Evolutionary conservation across 2,329 filamentous ascomycete species (phyloP).

Genomic region (Allantophomopsis cytisporea): DNA sequence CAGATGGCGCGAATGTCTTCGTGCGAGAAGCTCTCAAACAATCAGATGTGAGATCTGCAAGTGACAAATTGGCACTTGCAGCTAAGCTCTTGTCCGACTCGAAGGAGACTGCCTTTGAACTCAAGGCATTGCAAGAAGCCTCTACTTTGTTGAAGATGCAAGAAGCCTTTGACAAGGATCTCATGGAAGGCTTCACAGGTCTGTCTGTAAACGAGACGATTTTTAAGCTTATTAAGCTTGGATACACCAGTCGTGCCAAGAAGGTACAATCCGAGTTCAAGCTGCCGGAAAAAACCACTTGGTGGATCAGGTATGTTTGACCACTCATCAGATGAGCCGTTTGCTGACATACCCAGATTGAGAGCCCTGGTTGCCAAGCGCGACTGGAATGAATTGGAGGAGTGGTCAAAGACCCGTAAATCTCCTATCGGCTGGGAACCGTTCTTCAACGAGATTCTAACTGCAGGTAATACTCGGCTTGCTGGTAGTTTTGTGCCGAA

Average conservation of each 20-base stretch:
- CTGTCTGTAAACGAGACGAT: constrained; percentile 85
- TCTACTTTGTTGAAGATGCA: constrained; percentile 72
- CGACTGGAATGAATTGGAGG: constrained; percentile 87
- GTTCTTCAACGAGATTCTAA: constrained; percentile 80
- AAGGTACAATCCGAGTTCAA: constrained; percentile 90
- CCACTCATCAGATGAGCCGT: not conserved
- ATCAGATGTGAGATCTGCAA: constrained; percentile 51
- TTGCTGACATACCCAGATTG: constrained; percentile 33
- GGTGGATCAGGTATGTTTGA: constrained; percentile 56
- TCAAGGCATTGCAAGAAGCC: constrained; percentile 67
- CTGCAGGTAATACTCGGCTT: constrained; percentile 79
- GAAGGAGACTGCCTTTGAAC: constrained; percentile 64
- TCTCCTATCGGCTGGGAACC: constrained; percentile 97
- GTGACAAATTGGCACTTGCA: constrained; percentile 81
- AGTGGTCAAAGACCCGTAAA: constrained; percentile 63
- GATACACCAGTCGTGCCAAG: constrained; percentile 72
- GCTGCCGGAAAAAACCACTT: constrained; percentile 77
- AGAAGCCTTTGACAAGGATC: constrained; percentile 72
- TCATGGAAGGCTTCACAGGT: constrained; percentile 65
- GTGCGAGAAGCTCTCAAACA: constrained; percentile 72
- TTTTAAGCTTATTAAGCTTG: constrained; percentile 71
- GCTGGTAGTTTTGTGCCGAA: constrained; percentile 80
- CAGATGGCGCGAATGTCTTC: constrained; percentile 81
- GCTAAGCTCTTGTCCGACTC: constrained; percentile 73
- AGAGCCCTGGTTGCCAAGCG: constrained; percentile 80